Conservation (phyloP, 345 rosid genomes). For the Arabidopsis arenosa region DNA sequence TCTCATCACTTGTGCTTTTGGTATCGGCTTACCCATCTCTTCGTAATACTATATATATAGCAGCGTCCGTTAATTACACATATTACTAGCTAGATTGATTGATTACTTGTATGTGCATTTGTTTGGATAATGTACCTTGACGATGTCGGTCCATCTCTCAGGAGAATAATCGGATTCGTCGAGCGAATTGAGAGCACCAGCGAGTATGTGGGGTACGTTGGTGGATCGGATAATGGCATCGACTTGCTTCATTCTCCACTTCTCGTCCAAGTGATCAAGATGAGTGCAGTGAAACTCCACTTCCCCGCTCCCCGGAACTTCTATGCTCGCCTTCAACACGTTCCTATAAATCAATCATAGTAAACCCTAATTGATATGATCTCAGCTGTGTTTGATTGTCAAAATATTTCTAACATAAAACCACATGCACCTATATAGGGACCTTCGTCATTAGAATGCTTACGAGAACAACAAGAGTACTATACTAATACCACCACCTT, state of each 20-base stretch:
- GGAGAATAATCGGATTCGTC: conserved; percentile 81
- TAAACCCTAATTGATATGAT: not conserved
- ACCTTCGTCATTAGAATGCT: not conserved
- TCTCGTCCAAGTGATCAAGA: conserved; percentile 91
- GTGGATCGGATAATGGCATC: conserved; percentile 68
- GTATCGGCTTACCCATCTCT: conserved; percentile 94
- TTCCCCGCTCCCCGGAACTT: conserved; percentile 78
- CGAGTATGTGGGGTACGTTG: conserved; percentile 73
- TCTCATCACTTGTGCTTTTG: conserved; percentile 86
- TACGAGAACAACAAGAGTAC: not conserved
- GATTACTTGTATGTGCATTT: no score
- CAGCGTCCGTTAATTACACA: not conserved
- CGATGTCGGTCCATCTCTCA: conserved; percentile 87
- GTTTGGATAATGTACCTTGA: conserved; percentile 54
- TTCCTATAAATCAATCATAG: conserved; percentile 52
- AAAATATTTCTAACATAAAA: not conserved
- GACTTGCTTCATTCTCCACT: conserved; percentile 94
- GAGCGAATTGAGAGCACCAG: conserved; percentile 86
- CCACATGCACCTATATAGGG: not conserved
- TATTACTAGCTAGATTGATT: no score
- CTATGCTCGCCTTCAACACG: conserved; percentile 81
- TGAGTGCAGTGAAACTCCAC: conserved; percentile 87
- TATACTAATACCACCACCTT: not conserved
- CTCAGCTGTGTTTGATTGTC: not conserved
- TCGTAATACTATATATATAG: conserved; percentile 70